Conservation (phyloP, 2,329 filamentous ascomycete genomes). For the Graphiopsis chlorocephala region DNA sequence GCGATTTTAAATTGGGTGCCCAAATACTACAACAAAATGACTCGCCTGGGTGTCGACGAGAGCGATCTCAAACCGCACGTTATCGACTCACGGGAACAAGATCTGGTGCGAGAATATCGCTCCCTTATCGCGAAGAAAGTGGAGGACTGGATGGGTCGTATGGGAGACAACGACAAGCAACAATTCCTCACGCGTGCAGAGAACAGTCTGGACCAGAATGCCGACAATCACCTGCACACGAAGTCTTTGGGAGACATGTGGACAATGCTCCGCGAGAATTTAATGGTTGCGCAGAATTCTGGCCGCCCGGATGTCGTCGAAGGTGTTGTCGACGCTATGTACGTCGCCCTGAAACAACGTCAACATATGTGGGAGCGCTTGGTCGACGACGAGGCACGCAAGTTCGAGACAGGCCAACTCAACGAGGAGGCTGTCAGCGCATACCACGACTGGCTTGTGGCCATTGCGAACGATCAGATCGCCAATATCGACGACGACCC, state of each 20-base stretch:
- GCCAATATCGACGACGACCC: slow-evolving; percentile 85
- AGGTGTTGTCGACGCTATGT: slow-evolving; percentile 95
- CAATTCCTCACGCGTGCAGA: slow-evolving; percentile 75
- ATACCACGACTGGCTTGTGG: slow-evolving; percentile 86
- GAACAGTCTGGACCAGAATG: slow-evolving; percentile 80
- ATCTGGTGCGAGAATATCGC: slow-evolving; percentile 90
- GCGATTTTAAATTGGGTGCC: slow-evolving; percentile 93
- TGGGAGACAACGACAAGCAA: slow-evolving; percentile 76
- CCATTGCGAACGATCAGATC: slow-evolving; percentile 97
- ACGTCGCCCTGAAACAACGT: slow-evolving; percentile 75
- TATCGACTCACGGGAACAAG: slow-evolving; percentile 83
- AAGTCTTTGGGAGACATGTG: slow-evolving; percentile 92
- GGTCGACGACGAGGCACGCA: slow-evolving; percentile 78
- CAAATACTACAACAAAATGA: slow-evolving; percentile 95
- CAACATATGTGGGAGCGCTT: slow-evolving; percentile 85
- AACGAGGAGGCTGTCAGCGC: slow-evolving; percentile 66
- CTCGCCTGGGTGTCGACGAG: slow-evolving; percentile 72
- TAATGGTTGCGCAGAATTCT: slow-evolving; percentile 79
- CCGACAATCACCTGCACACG: slow-evolving; percentile 87
- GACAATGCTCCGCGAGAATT: slow-evolving; percentile 94
- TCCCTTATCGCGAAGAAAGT: slow-evolving; percentile 93
- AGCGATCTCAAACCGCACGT: slow-evolving; percentile 80
- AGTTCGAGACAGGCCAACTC: slow-evolving; percentile 60
- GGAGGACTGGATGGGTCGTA: slow-evolving; percentile 96
- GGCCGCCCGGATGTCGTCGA: slow-evolving; percentile 87